Evolutionary conservation across 2,329 filamentous ascomycete species (phyloP).

Genomic region (Allantophomopsis cytisporea): DNA sequence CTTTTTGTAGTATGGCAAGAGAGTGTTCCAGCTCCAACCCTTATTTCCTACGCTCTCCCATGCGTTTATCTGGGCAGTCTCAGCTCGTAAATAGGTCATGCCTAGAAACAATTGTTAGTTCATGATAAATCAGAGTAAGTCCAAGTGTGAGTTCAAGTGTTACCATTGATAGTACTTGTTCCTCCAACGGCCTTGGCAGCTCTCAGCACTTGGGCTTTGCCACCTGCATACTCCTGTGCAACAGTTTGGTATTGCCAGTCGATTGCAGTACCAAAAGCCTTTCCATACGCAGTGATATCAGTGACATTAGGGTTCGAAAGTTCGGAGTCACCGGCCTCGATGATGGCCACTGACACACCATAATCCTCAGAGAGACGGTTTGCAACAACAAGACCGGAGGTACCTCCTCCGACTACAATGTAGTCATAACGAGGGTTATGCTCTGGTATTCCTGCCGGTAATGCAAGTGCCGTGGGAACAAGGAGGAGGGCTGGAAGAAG

Average conservation of each 20-base stretch:
- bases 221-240: conserved; percentile 21
- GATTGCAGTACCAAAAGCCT: conserved; percentile 19
- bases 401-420: conserved; percentile 26
- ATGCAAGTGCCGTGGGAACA: too few relatives aligned
- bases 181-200: conserved; percentile 28
- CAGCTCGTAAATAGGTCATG: conserved; percentile 22
- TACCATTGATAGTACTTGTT: conserved; percentile 24
- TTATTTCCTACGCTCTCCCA: conserved; percentile 20
- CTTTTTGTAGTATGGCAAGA: conserved; percentile 16
- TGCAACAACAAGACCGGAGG: conserved; percentile 24
- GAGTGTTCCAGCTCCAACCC: conserved; percentile 18
- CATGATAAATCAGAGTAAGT: conserved; percentile 1
- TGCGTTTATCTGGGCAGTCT: conserved; percentile 20
- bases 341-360: too few relatives aligned
- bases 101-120: conserved; percentile 7
- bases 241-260: conserved; percentile 25
- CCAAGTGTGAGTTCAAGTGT: too few relatives aligned
- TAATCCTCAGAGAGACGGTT: conserved; percentile 21
- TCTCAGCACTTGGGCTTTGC: conserved; percentile 15
- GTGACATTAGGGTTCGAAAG: too few relatives aligned
- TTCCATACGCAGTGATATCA: conserved; percentile 1
- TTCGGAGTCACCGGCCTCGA: too few relatives aligned
- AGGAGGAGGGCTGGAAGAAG: too few relatives aligned
- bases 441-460: too few relatives aligned
- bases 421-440: conserved; percentile 19